Conservation (phyloP, 108 stramenopile species). For the Cyclostephanos tholiformis region DNA sequence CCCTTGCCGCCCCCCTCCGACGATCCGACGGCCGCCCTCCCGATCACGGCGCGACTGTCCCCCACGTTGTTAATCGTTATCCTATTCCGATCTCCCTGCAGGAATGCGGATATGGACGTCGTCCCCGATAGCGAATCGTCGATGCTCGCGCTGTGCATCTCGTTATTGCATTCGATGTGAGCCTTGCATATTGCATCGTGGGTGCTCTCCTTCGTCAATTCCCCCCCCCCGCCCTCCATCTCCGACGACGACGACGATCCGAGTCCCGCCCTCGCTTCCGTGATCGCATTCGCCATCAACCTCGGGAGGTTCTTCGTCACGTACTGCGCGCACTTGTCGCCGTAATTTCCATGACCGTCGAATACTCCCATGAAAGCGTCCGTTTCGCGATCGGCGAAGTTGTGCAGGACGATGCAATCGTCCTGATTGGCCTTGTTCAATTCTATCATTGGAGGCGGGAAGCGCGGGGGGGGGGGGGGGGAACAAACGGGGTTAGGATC, state of each 20-base stretch:
- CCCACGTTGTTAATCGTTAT: constrained; percentile 96
- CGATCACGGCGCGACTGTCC: constrained; percentile 92
- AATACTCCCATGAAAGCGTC: constrained; percentile 87
- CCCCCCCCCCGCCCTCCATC: constrained; percentile 28
- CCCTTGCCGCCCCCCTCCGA: neutral
- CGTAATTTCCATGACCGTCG: constrained; percentile 89
- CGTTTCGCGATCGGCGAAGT: constrained; percentile 51
- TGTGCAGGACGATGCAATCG: constrained; percentile 59
- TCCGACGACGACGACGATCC: constrained; percentile 3
- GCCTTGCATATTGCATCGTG: constrained; percentile 57
- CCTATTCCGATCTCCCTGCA: constrained; percentile 82
- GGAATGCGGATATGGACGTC: constrained; percentile 85
- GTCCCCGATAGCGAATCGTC: constrained; percentile 95
- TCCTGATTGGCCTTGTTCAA: constrained; percentile 92
- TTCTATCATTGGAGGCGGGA: constrained; percentile 31
- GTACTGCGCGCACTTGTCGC: constrained; percentile 81
- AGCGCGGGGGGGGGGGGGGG: neutral
- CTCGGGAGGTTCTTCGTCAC: constrained; percentile 67
- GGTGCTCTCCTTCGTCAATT: constrained; percentile 66
- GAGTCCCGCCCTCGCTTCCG: constrained; percentile 26
- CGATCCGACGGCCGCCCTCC: constrained; percentile 40
- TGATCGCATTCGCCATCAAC: constrained; percentile 30
- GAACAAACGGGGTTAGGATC: neutral
- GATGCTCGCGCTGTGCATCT: constrained; percentile 65
- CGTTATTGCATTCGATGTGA: constrained; percentile 73